Conservation (phyloP, 495 filamentous ascomycete species). For the Penicilliopsis zonata region DNA sequence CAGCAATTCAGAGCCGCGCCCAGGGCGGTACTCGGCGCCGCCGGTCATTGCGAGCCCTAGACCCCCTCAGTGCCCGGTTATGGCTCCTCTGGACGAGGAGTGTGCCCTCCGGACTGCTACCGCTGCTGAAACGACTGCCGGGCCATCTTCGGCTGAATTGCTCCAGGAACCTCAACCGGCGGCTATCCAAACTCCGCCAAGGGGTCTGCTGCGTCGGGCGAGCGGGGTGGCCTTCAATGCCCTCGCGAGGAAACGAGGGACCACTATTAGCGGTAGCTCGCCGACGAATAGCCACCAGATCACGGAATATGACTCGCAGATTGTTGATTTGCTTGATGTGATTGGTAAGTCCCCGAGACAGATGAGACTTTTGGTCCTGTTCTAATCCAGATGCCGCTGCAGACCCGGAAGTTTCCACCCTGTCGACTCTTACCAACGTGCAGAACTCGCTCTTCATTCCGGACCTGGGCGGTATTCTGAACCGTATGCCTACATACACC, state of each 20-base stretch:
- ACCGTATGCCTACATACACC: conserved; percentile 61
- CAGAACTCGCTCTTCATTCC: conserved; percentile 70
- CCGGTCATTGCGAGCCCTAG: conserved; percentile 11
- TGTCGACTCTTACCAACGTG: conserved; percentile 67
- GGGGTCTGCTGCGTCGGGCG: conserved; percentile 18
- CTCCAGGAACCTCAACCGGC: background rate
- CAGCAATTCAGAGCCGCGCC: conserved; percentile 34
- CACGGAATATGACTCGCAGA: conserved; percentile 39
- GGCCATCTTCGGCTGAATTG: background rate
- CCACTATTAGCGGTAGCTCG: conserved; percentile 18
- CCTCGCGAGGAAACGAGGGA: conserved; percentile 23
- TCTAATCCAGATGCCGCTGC: background rate
- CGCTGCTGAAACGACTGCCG: too few species aligned
- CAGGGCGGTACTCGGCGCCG: conserved; percentile 25
- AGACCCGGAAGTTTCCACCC: conserved; percentile 66
- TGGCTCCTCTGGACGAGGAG: conserved; percentile 30
- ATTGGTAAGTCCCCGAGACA: conserved; percentile 42
- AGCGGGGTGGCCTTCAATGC: conserved; percentile 21
- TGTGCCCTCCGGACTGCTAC: conserved; percentile 13
- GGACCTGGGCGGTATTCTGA: conserved; percentile 52
- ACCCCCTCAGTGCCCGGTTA: too few species aligned
- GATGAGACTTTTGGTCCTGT: background rate
- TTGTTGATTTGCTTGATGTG: conserved; percentile 61
- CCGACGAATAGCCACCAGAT: conserved; percentile 3
- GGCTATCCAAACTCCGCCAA: conserved; percentile 4